These are phyloP conservation scores for Wallacemonas sp. DNA, from an alignment of 208 protist genomes.

Conservation along the genomic window DNA sequence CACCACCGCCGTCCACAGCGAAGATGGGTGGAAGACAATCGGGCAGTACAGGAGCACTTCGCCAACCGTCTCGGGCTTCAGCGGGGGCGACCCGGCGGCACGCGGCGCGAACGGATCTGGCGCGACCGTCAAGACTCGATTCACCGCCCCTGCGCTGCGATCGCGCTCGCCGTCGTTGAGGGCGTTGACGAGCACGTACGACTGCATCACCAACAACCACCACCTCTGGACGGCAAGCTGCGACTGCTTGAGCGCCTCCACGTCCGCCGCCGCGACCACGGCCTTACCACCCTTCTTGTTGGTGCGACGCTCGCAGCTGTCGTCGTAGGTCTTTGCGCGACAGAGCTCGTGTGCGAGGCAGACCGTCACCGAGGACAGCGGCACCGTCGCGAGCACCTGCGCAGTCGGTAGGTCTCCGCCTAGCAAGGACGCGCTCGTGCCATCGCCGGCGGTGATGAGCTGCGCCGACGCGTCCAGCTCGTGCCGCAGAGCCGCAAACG, in stretches of 20 bases:
- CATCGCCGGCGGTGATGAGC: background rate
- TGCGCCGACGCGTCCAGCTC: constrained; percentile 21
- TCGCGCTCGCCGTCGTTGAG: constrained; percentile 33
- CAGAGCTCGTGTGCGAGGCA: constrained; percentile 24
- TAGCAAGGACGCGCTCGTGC: constrained; percentile 14
- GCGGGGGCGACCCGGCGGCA: no score
- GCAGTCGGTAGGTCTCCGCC: constrained; percentile 15
- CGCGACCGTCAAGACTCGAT: constrained; percentile 18
- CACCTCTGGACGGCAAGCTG: constrained; percentile 29
- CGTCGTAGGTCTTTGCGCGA: constrained; percentile 2
- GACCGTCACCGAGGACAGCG: constrained; percentile 21
- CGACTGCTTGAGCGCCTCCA: constrained; percentile 26
- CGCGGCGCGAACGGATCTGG: constrained; percentile 19
- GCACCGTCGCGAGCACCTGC: constrained; percentile 20
- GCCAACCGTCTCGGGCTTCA: constrained; percentile 18
- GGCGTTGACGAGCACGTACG: constrained; percentile 27
- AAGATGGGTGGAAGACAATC: background rate
- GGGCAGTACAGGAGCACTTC: constrained; percentile 34
- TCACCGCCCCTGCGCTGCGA: constrained; percentile 17
- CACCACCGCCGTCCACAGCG: constrained; percentile 4
- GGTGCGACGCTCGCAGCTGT: background rate
- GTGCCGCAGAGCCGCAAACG: constrained; percentile 18
- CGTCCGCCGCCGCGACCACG: background rate
- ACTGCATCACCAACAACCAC: constrained; percentile 44
- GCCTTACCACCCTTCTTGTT: background rate